phyloP scores from a whole-genome alignment of 2,329 filamentous ascomycete genomes.

The Penicillium sclerotigenum region DNA sequence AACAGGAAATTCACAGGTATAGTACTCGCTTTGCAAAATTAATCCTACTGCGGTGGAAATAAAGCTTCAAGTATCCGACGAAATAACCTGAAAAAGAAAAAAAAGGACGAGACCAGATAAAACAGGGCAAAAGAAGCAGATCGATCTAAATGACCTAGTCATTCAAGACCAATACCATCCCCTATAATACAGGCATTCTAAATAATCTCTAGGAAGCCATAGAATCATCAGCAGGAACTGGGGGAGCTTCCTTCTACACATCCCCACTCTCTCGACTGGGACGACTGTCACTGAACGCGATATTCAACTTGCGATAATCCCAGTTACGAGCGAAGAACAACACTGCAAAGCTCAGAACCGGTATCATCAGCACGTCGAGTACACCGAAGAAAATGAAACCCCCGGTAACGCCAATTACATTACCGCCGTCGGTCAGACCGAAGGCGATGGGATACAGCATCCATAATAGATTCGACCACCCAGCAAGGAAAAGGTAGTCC shows the following conservation, averaged over 20 bases:
- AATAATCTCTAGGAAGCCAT: neutral
- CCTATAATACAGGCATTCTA: neutral
- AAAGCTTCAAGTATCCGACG: neutral
- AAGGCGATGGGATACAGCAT: neutral
- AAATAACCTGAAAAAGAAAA: neutral
- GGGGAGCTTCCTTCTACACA: neutral
- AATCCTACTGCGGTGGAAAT: neutral
- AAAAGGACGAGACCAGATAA: neutral
- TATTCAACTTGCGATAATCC: neutral
- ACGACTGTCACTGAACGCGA: neutral
- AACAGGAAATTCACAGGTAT: neutral
- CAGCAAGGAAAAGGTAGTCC: neutral
- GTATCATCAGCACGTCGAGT: neutral
- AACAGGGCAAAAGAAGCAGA: neutral
- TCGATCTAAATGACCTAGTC: neutral
- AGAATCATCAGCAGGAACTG: neutral
- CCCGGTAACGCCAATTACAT: neutral
- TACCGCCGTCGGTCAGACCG: neutral
- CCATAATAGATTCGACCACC: neutral
- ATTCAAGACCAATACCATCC: neutral
- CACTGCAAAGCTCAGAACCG: neutral
- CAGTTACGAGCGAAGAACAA: neutral
- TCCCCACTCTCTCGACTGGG: neutral
- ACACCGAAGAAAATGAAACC: neutral
- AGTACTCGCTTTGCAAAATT: neutral